These are phyloP conservation scores for Musa balbisiana DNA, from an alignment of 202 grass and related monocot genomes.

Conservation along the genomic window DNA sequence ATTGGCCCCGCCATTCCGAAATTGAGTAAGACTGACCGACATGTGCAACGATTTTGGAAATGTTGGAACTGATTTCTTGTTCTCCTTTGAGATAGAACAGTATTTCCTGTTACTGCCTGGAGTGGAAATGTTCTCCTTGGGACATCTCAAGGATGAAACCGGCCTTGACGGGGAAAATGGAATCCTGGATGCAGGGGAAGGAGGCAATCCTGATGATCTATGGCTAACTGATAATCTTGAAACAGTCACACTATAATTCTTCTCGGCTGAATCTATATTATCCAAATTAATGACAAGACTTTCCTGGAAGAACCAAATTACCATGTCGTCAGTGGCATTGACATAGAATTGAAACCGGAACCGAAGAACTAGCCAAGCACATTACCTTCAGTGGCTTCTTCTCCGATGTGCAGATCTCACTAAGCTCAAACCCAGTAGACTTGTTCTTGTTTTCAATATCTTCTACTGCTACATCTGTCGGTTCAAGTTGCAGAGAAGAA, in stretches of 20 bases:
- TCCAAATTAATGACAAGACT: slow-evolving; percentile 45
- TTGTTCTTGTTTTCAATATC: slow-evolving; percentile 9
- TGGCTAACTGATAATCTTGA: slow-evolving; percentile 27
- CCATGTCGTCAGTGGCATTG: background rate
- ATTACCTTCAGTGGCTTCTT: slow-evolving; percentile 60
- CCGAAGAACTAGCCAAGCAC: background rate
- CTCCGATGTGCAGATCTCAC: background rate
- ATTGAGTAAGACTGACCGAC: slow-evolving; percentile 17
- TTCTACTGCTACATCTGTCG: background rate
- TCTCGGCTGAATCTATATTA: slow-evolving; percentile 20
- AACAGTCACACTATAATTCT: slow-evolving; percentile 32
- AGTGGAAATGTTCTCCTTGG: slow-evolving; percentile 56
- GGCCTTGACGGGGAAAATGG: slow-evolving; percentile 12
- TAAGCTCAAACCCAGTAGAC: background rate
- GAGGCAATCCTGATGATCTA: slow-evolving; percentile 18
- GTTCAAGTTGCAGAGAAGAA: slow-evolving; percentile 1
- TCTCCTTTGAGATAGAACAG: slow-evolving; percentile 7
- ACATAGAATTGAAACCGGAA: background rate
- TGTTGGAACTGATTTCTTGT: slow-evolving; percentile 16
- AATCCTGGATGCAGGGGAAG: slow-evolving; percentile 29
- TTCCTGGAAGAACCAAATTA: slow-evolving; percentile 40
- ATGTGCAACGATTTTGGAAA: slow-evolving; percentile 23
- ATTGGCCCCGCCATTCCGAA: slow-evolving; percentile 17
- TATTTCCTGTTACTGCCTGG: slow-evolving; percentile 13
- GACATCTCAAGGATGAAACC: slow-evolving; percentile 5